Conservation (phyloP, 2,329 filamentous ascomycete species). For the Microthyrium microscopicum region DNA sequence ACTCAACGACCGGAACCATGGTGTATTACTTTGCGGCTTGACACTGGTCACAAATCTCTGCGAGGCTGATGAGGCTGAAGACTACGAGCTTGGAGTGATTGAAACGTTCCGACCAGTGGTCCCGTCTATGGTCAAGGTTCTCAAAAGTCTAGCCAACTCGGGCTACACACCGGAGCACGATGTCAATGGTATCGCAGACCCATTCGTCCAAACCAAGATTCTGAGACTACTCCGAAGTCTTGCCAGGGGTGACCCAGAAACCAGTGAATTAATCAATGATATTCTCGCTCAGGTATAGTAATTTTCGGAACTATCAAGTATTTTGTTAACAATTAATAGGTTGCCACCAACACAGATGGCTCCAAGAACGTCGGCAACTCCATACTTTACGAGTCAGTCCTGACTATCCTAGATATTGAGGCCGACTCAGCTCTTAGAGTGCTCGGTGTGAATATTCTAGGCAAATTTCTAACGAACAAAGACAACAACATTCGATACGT, state of each 20-base stretch:
- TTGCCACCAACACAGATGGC: slow-evolving; percentile 94
- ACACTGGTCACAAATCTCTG: slow-evolving; percentile 85
- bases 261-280: slow-evolving; percentile 96
- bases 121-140: slow-evolving; percentile 69
- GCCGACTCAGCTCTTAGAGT: slow-evolving; percentile 90
- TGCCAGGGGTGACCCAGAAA: slow-evolving; percentile 67
- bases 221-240: slow-evolving; percentile 72
- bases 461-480: slow-evolving; percentile 94
- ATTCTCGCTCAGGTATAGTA: slow-evolving; percentile 64
- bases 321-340: slow-evolving; percentile 23
- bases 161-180: slow-evolving; percentile 97
- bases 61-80: slow-evolving; percentile 85
- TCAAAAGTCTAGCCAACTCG: slow-evolving; percentile 85
- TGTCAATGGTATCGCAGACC: slow-evolving; percentile 93
- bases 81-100: slow-evolving; percentile 73
- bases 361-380: slow-evolving; percentile 98
- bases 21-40: slow-evolving; percentile 80
- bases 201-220: slow-evolving; percentile 95
- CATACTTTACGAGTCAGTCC: slow-evolving; percentile 91
- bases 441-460: slow-evolving; percentile 91
- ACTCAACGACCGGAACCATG: slow-evolving; percentile 85
- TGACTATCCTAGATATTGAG: slow-evolving; percentile 95
- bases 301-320: neutral
- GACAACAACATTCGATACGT: slow-evolving; percentile 99
- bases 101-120: slow-evolving; percentile 81